phyloP scores from a whole-genome alignment of 495 filamentous ascomycete species.

The Penicillium pancosmium region DNA sequence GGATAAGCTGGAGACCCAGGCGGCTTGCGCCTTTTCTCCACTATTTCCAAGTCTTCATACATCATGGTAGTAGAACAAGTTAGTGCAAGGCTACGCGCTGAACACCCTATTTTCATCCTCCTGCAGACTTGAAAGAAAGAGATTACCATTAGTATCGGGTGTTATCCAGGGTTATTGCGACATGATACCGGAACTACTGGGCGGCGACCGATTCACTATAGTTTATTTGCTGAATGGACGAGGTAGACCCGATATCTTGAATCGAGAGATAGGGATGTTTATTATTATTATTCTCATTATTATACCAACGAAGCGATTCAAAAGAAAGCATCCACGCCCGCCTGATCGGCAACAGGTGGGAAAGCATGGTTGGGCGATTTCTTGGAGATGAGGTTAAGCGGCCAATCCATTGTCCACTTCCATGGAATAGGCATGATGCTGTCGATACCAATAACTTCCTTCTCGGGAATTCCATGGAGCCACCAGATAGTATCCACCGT shows the following conservation, averaged over 20 bases:
- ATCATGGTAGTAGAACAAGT: no score
- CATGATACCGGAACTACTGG: no score
- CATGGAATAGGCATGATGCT: constrained; percentile 37
- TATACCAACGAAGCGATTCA: background rate
- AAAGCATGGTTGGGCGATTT: background rate
- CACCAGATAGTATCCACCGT: constrained; percentile 41
- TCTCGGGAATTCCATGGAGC: constrained; percentile 40
- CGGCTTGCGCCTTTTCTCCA: background rate
- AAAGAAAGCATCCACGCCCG: background rate
- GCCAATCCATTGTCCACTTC: constrained; percentile 42
- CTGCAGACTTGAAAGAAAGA: no score
- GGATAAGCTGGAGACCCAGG: background rate
- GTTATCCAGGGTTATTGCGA: no score
- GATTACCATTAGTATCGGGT: no score
- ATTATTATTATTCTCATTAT: no score
- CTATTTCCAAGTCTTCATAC: background rate
- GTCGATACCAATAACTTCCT: constrained; percentile 43
- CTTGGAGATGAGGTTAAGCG: constrained; percentile 23
- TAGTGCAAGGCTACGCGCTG: no score
- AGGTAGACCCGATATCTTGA: no score
- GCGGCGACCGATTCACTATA: no score
- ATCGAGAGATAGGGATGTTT: no score
- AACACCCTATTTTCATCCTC: no score
- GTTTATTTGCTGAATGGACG: no score
- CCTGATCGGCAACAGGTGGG: background rate